Base-by-base conservation (phyloP, 805 yeast species). In the Ogataea salicorniae region DNA sequence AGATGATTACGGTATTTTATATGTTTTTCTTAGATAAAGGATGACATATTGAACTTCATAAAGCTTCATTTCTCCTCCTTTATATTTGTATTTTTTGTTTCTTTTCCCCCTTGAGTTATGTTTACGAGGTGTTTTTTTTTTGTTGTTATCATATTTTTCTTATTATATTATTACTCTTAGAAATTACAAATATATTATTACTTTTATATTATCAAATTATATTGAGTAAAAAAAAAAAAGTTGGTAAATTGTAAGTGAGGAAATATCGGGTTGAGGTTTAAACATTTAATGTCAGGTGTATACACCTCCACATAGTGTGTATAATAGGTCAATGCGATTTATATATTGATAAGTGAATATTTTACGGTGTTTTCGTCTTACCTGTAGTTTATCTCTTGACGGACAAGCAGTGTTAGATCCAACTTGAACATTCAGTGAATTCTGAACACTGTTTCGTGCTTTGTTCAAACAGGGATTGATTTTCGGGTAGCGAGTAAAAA, bases 71-170 rank as follows among this genome's bases (percentile, higher is more conserved):
- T 45, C 34, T 41, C 13, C 7, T 31, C 34, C 34, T 22, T 20
- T 20, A 14, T 45, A 17, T 36, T 31, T 42, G 20, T 3, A 4
- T 42, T 41, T 41, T 41, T 40, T 42, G 44, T 9, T 2, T 26
- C 13, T 26, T 9, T 26, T 26, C 6, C 31, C 1, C 13, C 37
- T 48, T 37, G 35, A 35, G 26, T 41, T 41, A 39, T 42, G 45
- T 47, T 42, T 52, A 39, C 43, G 48, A 52, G 39, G 43, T 41
- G 26, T 40, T 37, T 39, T 39, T 39, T 40, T 31, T 33, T 50
- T 39, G 40, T 45, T 46, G 34, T 49, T 46, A 50, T 51, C 49
- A 49, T 53, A 47, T 51, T 46, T 40, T 45, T 37, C 23, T 44
- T 46, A 46, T 42, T 41, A 33, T 45, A 42, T 48, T 42, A 42